These are phyloP conservation scores for Monosporozyma servazzii DNA, from an alignment of 805 yeast genomes.

Conservation along the genomic window DNA sequence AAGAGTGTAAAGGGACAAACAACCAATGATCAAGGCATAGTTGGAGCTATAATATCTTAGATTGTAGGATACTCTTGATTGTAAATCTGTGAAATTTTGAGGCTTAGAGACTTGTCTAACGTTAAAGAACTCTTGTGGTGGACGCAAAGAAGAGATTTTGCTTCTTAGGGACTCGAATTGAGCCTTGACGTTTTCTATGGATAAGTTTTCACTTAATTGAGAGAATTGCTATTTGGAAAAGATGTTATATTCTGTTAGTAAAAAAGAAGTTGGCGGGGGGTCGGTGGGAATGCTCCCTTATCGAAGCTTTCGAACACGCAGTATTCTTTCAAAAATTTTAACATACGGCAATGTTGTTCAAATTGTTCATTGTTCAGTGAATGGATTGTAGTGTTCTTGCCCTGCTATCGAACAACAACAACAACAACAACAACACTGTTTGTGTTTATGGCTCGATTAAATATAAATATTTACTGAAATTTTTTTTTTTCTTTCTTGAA, in stretches of 20 bases:
- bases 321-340: no score
- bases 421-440: no score
- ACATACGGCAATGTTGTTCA: conserved; percentile 10
- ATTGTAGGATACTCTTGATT: conserved; percentile 80
- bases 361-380: background rate
- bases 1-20: conserved; percentile 74
- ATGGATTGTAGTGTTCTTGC: background rate
- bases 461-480: background rate
- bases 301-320: no score
- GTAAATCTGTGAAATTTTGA: conserved; percentile 77
- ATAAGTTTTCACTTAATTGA: conserved; percentile 24
- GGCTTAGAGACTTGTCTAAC: conserved; percentile 86
- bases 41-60: conserved; percentile 81
- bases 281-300: no score
- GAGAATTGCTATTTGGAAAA: conserved; percentile 19
- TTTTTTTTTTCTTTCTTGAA: background rate
- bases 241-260: background rate
- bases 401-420: no score
- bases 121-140: conserved; percentile 92
- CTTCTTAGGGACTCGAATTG: conserved; percentile 49
- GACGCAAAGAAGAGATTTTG: conserved; percentile 62
- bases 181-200: conserved; percentile 29
- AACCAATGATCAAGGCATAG: conserved; percentile 62
- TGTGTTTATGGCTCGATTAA: background rate
- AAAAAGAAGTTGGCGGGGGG: no score